Conservation (phyloP, 352 stramenopile genomes). For the Pythium chondricola region DNA sequence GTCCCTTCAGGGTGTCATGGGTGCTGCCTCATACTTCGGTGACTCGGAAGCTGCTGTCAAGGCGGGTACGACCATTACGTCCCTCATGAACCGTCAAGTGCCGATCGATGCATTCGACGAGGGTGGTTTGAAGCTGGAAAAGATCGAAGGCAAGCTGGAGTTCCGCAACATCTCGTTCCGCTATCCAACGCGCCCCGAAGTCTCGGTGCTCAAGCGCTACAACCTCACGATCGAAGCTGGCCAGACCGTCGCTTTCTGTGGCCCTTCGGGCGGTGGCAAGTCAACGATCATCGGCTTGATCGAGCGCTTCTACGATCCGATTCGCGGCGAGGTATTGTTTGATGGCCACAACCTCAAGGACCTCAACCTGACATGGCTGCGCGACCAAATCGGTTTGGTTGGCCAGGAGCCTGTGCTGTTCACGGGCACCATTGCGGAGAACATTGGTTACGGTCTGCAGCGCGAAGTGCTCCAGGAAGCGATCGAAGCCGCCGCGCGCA, state of each 20-base stretch:
- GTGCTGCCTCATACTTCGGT: constrained; percentile 18
- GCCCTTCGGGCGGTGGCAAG: constrained; percentile 26
- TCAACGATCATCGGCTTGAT: constrained; percentile 21
- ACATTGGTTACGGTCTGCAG: constrained; percentile 47
- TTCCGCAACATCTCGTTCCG: constrained; percentile 67
- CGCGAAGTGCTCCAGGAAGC: constrained; percentile 19
- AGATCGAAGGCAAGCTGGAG: constrained; percentile 27
- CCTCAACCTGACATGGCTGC: constrained; percentile 51
- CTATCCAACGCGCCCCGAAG: constrained; percentile 59
- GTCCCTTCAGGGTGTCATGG: constrained; percentile 17
- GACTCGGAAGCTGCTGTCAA: constrained; percentile 70
- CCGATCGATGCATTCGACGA: constrained; percentile 31
- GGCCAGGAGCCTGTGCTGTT: constrained; percentile 77
- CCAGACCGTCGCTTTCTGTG: constrained; percentile 52
- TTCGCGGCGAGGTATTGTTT: constrained; percentile 46
- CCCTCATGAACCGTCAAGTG: constrained; percentile 20
- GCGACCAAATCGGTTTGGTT: constrained; percentile 38
- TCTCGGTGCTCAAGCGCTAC: constrained; percentile 72
- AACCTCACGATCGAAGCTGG: constrained; percentile 69
- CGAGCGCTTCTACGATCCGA: constrained; percentile 49
- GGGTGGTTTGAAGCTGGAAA: constrained; percentile 8
- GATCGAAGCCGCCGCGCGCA: constrained; percentile 43
- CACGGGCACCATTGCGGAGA: constrained; percentile 34
- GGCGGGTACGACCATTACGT: constrained; percentile 25
- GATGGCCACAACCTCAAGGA: constrained; percentile 55